Base-by-base conservation (phyloP, 768 basidiomycete species). In the Tremella fuciformis region DNA sequence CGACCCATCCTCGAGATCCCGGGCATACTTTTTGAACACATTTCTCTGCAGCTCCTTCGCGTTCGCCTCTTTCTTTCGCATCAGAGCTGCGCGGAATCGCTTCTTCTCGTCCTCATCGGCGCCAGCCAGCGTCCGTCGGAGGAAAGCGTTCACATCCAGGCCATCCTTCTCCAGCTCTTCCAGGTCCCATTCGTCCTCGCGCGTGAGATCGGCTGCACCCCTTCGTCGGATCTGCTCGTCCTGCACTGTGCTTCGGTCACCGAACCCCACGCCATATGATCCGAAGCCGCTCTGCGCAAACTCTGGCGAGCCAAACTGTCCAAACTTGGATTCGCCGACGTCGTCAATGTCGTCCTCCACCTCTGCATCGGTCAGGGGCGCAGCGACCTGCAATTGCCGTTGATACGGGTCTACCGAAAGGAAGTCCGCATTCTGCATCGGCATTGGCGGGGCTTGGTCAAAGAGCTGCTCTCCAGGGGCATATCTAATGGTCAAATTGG, bases 21-120 rank as follows among this genome's bases (percentile, higher is more conserved):
- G 16, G 21, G 22, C 3, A 26, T 65, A 88, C 91, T 96, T 91
- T 80, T 93, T 89, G 81, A 96, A 96, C 0, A 98, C 93, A 69
- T 87, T 96, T 62, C 83, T 83, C 78, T 96, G 91, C 37, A 99
- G 78, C 61, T 77, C 70, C 74, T 89, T 90, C n/a, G 88, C 88
- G 46, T 92, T 81, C 73, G 89, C 89, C n/a, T 83, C 78, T 76
- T 89, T 92, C 56, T 92, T 80, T 72, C 86, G 87, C 88, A 68
- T 25, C 38, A 77, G 49, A 39, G 76, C 76, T n/a, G 69, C 66
- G 50, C 55, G 58, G 60, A 75, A 74, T 24, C 74, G 64, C 50
- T 74, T 69, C 53, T 74, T 71, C 66, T 80, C 78, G 19, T 77
- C 74, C n/a, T 70, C 70, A n/a, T 76, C 67, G 24, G 76, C 75